A percentile compares a stretch with the other conserved stretches of the same genome.
These are phyloP conservation scores for Coniella vitis DNA, from an alignment of 2,329 filamentous ascomycete genomes.

Conservation along the genomic window DNA sequence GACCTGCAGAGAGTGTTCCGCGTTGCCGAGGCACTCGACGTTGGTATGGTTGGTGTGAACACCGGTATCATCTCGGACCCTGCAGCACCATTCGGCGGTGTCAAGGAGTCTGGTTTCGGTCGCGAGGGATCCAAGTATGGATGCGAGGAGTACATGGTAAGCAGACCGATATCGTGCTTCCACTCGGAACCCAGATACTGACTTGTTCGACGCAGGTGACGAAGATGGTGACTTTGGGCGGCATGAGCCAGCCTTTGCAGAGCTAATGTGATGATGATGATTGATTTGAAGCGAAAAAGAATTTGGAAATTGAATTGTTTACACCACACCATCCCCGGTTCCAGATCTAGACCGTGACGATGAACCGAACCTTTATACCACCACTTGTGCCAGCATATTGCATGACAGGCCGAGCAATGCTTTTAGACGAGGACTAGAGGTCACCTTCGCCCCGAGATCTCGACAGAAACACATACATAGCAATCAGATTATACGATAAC, in stretches of 20 bases:
- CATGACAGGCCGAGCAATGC: too few relatives aligned
- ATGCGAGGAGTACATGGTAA: constrained; percentile 58
- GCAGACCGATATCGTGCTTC: background rate
- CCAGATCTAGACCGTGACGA: too few relatives aligned
- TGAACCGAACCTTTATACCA: too few relatives aligned
- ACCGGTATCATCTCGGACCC: constrained; percentile 60
- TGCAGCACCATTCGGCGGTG: constrained; percentile 64
- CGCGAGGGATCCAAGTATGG: constrained; percentile 73
- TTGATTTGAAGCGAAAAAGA: too few relatives aligned
- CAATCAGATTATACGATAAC: too few relatives aligned
- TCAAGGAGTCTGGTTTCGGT: constrained; percentile 78
- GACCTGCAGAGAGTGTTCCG: constrained; percentile 54
- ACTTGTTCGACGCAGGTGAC: constrained; percentile 42
- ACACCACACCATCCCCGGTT: too few relatives aligned
- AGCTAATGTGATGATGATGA: constrained; percentile 20
- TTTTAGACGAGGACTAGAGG: too few relatives aligned
- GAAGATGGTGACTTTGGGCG: constrained; percentile 58
- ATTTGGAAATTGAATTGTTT: too few relatives aligned
- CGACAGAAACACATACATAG: too few relatives aligned
- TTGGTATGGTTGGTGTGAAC: constrained; percentile 84
- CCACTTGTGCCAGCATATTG: too few relatives aligned
- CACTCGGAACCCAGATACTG: background rate
- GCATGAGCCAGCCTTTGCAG: constrained; percentile 50
- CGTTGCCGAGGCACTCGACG: constrained; percentile 65
- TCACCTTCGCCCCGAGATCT: too few relatives aligned